Conservation (phyloP, 345 rosid species). For the Syzygium grande region DNA sequence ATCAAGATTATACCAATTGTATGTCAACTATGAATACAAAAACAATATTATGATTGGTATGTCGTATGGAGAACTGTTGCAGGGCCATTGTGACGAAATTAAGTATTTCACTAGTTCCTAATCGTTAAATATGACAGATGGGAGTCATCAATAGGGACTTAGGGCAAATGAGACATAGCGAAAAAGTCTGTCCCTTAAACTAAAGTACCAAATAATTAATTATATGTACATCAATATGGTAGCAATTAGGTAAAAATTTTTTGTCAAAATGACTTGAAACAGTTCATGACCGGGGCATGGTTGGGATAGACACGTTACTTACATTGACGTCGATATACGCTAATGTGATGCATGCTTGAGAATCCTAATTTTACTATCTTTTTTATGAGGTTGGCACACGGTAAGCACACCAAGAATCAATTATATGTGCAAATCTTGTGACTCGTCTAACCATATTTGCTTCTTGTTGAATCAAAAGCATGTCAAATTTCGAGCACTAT, state of each 20-base stretch:
- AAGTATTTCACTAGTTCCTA: neutral
- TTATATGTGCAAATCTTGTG: too few relatives aligned
- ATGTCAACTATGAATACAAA: neutral
- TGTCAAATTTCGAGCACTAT: too few relatives aligned
- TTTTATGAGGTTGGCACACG: too few relatives aligned
- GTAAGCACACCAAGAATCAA: too few relatives aligned
- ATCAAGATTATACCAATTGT: neutral
- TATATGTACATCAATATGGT: neutral
- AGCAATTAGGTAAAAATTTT: neutral
- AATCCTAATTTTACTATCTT: too few relatives aligned
- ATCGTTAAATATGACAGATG: neutral
- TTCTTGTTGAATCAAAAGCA: too few relatives aligned
- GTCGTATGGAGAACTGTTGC: neutral
- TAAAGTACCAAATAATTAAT: neutral
- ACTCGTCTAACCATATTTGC: too few relatives aligned
- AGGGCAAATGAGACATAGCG: neutral
- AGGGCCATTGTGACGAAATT: neutral
- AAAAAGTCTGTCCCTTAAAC: neutral
- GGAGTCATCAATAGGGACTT: neutral
- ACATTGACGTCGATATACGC: too few relatives aligned
- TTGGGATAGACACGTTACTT: neutral
- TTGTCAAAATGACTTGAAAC: neutral
- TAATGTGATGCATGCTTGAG: too few relatives aligned
- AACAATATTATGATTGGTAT: neutral
- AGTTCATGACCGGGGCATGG: neutral